These are phyloP conservation scores for Debaryomyces sp. DNA, from an alignment of 1,139 yeast genomes.

Conservation along the genomic window DNA sequence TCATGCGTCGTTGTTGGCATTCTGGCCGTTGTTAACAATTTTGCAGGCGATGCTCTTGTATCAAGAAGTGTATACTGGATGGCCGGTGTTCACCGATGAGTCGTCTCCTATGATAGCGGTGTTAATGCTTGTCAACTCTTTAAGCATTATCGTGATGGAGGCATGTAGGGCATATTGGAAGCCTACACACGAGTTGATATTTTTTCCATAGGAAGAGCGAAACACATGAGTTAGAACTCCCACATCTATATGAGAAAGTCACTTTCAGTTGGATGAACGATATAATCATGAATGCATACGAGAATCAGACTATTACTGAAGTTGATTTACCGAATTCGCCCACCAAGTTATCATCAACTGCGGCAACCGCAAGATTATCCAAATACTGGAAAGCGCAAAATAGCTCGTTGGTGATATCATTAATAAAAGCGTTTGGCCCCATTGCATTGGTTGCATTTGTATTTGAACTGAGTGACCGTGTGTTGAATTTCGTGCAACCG, in stretches of 20 bases:
- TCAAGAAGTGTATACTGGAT: slow-evolving; percentile 33
- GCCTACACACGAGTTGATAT: slow-evolving; percentile 28
- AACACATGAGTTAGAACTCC: slow-evolving; percentile 27
- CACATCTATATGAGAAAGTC: slow-evolving; percentile 50
- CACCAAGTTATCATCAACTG: slow-evolving; percentile 43
- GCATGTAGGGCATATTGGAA: slow-evolving; percentile 25
- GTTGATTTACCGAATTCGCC: slow-evolving; percentile 62
- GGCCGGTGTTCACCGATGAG: slow-evolving; percentile 18
- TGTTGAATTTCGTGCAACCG: slow-evolving; percentile 56
- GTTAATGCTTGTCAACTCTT: slow-evolving; percentile 22
- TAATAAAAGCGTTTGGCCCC: slow-evolving; percentile 52
- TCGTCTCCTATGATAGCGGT: slow-evolving; percentile 19
- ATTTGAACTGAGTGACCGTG: slow-evolving; percentile 48
- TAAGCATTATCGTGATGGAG: slow-evolving; percentile 27
- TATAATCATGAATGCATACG: slow-evolving; percentile 51
- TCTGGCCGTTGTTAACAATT: slow-evolving; percentile 41
- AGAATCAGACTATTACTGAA: slow-evolving; percentile 48
- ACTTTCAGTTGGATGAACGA: slow-evolving; percentile 69
- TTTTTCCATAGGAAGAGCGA: slow-evolving; percentile 17
- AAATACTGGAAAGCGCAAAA: slow-evolving; percentile 27
- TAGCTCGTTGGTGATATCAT: slow-evolving; percentile 44
- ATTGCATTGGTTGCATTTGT: slow-evolving; percentile 44
- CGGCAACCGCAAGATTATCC: slow-evolving; percentile 19
- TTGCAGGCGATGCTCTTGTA: slow-evolving; percentile 24
- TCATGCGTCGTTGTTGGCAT: slow-evolving; percentile 36